Conservation (phyloP, 2,329 filamentous ascomycete genomes). For the Chaetomium sp. region DNA sequence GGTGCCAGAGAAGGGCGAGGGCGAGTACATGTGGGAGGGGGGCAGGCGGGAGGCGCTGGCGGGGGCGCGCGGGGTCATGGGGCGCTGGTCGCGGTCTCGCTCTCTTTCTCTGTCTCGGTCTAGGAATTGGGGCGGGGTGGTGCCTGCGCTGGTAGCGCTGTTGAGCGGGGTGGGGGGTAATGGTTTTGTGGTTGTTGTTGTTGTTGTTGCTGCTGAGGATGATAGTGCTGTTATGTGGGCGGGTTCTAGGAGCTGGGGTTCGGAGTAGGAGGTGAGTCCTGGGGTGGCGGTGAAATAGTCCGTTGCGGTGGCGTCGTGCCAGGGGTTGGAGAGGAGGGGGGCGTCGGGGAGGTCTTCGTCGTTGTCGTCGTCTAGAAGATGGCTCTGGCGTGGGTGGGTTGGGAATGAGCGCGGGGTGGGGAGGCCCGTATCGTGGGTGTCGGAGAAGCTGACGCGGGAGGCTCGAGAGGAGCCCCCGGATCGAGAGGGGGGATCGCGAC, state of each 20-base stretch:
- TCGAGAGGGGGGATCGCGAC: slow-evolving; percentile 31
- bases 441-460: slow-evolving; percentile 51
- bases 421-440: slow-evolving; percentile 42
- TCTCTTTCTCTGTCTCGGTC: neutral
- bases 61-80: slow-evolving; percentile 41
- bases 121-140: neutral
- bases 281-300: slow-evolving; percentile 18
- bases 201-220: neutral
- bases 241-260: slow-evolving; percentile 26
- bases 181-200: neutral
- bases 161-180: neutral
- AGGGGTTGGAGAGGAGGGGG: slow-evolving; percentile 49
- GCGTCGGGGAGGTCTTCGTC: slow-evolving; percentile 33
- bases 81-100: slow-evolving; percentile 21
- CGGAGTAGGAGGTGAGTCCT: slow-evolving; percentile 34
- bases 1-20: slow-evolving; percentile 61
- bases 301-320: slow-evolving; percentile 40
- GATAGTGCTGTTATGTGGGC: neutral
- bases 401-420: slow-evolving; percentile 43
- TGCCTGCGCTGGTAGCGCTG: slow-evolving; percentile 23
- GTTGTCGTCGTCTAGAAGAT: slow-evolving; percentile 15
- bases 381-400: slow-evolving; percentile 38
- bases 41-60: slow-evolving; percentile 41
- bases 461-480: slow-evolving; percentile 56
- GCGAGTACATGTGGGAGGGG: slow-evolving; percentile 57